phyloP scores from a whole-genome alignment of 148 eudicot genomes.

The Nepenthes mirabilis region DNA sequence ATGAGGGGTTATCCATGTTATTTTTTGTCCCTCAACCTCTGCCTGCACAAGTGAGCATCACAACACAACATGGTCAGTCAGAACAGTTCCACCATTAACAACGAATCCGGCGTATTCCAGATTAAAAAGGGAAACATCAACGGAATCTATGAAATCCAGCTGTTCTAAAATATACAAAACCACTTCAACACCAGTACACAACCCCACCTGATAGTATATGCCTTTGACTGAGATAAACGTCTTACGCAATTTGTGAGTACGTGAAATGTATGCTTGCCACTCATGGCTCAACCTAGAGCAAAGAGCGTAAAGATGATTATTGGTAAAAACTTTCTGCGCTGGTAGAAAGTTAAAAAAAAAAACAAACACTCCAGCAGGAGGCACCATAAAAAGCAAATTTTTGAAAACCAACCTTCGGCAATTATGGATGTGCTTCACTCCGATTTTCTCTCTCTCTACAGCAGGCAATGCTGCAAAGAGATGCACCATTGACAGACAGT shows the following conservation, averaged over 20 bases:
- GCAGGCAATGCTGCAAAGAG: slow-evolving; percentile 93
- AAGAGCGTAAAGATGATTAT: not conserved
- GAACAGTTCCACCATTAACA: slow-evolving; percentile 1
- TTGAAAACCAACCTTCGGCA: slow-evolving; percentile 56
- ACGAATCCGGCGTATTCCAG: not conserved
- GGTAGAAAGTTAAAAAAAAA: not conserved
- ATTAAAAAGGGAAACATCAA: not conserved
- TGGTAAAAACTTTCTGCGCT: not conserved
- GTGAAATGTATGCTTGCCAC: slow-evolving; percentile 83
- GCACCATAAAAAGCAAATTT: not conserved
- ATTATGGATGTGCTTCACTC: slow-evolving; percentile 63
- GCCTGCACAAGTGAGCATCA: slow-evolving; percentile 33
- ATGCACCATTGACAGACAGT: slow-evolving; percentile 84
- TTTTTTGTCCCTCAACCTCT: slow-evolving; percentile 79
- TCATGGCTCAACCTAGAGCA: slow-evolving; percentile 77
- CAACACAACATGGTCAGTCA: not conserved
- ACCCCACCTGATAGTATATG: slow-evolving; percentile 72
- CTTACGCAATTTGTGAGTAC: slow-evolving; percentile 81
- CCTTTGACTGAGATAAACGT: slow-evolving; percentile 92
- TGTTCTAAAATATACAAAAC: no score
- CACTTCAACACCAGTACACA: not conserved
- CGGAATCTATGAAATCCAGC: no score
- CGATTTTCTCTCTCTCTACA: slow-evolving; percentile 59
- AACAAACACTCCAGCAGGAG: not conserved
- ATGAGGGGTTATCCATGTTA: slow-evolving; percentile 94